A percentile compares a stretch with the other conserved stretches of the same genome.
phyloP scores from a whole-genome alignment of 192 early-diverging fungal species.

The Coemansia sp. region DNA sequence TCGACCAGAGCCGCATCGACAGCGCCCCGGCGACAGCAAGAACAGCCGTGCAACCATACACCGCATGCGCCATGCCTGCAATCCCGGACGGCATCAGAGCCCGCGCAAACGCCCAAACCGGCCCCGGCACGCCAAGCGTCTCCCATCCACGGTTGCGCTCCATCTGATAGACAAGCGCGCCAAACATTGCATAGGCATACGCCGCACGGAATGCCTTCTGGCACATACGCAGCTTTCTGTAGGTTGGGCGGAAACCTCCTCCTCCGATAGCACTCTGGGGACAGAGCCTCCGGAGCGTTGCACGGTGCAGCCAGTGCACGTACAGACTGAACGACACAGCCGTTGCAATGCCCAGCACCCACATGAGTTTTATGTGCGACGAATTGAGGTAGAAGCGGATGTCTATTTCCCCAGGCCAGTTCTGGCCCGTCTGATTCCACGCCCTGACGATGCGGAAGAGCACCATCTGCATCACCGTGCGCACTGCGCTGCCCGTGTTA shows the following conservation, averaged over 20 bases:
- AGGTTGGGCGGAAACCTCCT: neutral
- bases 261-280: neutral
- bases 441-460: slow-evolving; percentile 41
- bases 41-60: slow-evolving; percentile 12
- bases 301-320: slow-evolving; percentile 19
- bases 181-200: slow-evolving; percentile 15
- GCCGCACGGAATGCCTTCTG: slow-evolving; percentile 24
- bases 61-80: slow-evolving; percentile 20
- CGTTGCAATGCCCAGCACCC: slow-evolving; percentile 23
- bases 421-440: slow-evolving; percentile 55
- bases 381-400: slow-evolving; percentile 34
- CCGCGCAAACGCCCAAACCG: slow-evolving; percentile 14
- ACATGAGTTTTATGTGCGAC: slow-evolving; percentile 22
- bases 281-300: neutral
- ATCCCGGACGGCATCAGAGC: slow-evolving; percentile 22
- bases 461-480: slow-evolving; percentile 34
- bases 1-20: neutral
- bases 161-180: slow-evolving; percentile 42
- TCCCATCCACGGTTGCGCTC: slow-evolving; percentile 38
- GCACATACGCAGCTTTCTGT: slow-evolving; percentile 1
- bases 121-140: slow-evolving; percentile 14
- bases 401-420: slow-evolving; percentile 39
- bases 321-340: slow-evolving; percentile 14
- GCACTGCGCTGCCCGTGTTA: neutral
- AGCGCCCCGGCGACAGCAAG: neutral